Evolutionary conservation across 805 yeast genomes (phyloP), one percentile per base, ranked within the genome.

Genomic region (Saccharomycopsis fodiens): DNA sequence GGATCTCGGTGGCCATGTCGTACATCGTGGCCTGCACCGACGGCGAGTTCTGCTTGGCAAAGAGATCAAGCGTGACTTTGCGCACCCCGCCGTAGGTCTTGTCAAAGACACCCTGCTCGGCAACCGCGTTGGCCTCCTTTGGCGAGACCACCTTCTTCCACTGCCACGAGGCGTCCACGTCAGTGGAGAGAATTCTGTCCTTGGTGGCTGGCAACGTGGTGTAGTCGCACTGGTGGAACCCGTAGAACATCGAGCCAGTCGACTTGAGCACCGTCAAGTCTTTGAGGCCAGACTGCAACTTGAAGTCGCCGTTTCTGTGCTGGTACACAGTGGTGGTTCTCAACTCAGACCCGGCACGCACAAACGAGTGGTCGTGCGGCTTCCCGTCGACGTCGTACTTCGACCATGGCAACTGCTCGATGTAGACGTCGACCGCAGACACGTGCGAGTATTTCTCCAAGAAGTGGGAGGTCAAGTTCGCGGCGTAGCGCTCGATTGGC

Each of bases 11-110:
- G 34, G 85, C 74, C 93, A 89, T 89, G 73, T 87, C 85, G 72
- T 77, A 89, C 96, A 89, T 91, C 48, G 96, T 89, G 39, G 95
- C 96, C 69, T 89, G 97, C 39, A 89, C 97, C 21, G 95, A 84
- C n/a, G 96, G 78, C 7, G 95, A 85, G 64, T 85, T 78, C 65
- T 89, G 96, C 42, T 74, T 63, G 15, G 96, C 96, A 64, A 89
- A 89, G 48, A 73, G 71, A 45, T 78, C 82, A 57, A 88, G 72
- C 1, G 96, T 87, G 57, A 76, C 73, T 34, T 68, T 69, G 57
- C 86, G 74, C 16, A 86, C 93, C 12, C 62, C 58, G n/a, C 68
- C 61, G 63, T 73, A 85, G 27, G 83, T 74, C 7, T 60, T 45
- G 64, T 87, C 94, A 57, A 87, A 85, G 34, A 73, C 63, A 17